These are phyloP conservation scores for Schoenoplectus tabernaemontani DNA, from an alignment of 202 grass and related monocot genomes.

Conservation along the genomic window DNA sequence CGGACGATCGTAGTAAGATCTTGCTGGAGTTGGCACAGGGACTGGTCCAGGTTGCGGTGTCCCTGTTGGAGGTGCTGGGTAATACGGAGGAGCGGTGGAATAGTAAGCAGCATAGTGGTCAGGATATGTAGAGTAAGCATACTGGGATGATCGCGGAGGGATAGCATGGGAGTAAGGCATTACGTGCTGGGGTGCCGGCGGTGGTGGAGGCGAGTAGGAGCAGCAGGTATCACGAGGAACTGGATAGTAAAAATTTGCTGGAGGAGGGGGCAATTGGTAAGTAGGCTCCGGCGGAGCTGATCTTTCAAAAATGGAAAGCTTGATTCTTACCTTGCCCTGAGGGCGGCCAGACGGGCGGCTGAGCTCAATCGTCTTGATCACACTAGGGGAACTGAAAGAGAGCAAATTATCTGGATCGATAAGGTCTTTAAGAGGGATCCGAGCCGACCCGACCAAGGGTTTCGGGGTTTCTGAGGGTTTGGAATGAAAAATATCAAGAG, in stretches of 20 bases:
- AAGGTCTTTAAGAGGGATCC: constrained; percentile 54
- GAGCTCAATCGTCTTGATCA: constrained; percentile 57
- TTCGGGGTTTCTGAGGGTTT: constrained; percentile 95
- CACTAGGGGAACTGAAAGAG: constrained; percentile 19
- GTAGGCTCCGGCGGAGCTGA: constrained; percentile 44
- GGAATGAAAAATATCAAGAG: constrained; percentile 84
- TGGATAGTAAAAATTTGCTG: constrained; percentile 39
- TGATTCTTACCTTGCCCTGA: constrained; percentile 76
- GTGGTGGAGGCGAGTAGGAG: constrained; percentile 49
- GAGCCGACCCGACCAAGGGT: constrained; percentile 73
- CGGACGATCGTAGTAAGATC: constrained; percentile 22
- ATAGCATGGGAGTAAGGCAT: not conserved
- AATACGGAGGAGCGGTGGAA: constrained; percentile 25
- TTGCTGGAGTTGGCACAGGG: not conserved
- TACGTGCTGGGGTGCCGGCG: constrained; percentile 41
- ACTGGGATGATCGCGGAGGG: constrained; percentile 14
- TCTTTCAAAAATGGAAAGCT: constrained; percentile 57
- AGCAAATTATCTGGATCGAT: constrained; percentile 46
- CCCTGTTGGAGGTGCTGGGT: constrained; percentile 8
- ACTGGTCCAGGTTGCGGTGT: not conserved
- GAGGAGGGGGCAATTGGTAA: constrained; percentile 45
- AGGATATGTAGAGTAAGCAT: constrained; percentile 25
- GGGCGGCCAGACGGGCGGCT: constrained; percentile 77
- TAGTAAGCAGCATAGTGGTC: constrained; percentile 37
- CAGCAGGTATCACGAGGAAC: constrained; percentile 32